Evolutionary conservation across 805 yeast genomes (phyloP), one percentile per base, ranked within the genome.

Genomic region (Candida silvicultrix): DNA sequence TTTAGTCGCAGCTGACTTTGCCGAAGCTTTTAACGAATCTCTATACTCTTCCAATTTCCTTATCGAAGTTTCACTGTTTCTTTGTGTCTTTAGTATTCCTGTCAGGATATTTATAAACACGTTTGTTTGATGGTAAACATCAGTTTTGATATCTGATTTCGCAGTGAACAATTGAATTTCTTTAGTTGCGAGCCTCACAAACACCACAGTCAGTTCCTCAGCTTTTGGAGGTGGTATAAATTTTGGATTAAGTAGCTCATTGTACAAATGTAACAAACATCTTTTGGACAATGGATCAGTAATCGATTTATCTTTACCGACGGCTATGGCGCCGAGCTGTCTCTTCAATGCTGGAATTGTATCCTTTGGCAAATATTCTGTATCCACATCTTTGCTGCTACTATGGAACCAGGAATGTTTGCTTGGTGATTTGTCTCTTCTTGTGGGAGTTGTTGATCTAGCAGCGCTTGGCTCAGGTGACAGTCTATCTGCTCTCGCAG

Each of bases 251-350:
- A 82, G 64, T 25, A 80, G 54, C 40, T 80, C 83, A 46, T 80
- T 81, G 59, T 85, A 84, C 47, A 83, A 72, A 22, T 85, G 75
- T 22, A 85, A 61, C 40, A 83, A 68, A 43, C 82, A 74, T 32
- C 85, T 66, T 49, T 85, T 69, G 12, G 83, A 72, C 46, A 73
- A 63, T 5, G 74, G 79, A 43, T 76, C 79, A 37, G 67, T 56
- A 22, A 58, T 45, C 10, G 60, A 48, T 15, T 57, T 63, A 35
- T 54, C 58, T 46, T 67, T 60, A 23, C 72, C 69, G 66, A 78
- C 66, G 20, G 83, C 78, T 2, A 81, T 68, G 16, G 61, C 52
- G 44, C 70, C 66, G 44, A 80, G 64, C 25, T 64, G 60, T 5
- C 57, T 58, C 56, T 75, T 78, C 36, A 81, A 56, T 42, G 51